Conservation (phyloP, 2,329 filamentous ascomycete genomes). For the Cladosporium sp. region DNA sequence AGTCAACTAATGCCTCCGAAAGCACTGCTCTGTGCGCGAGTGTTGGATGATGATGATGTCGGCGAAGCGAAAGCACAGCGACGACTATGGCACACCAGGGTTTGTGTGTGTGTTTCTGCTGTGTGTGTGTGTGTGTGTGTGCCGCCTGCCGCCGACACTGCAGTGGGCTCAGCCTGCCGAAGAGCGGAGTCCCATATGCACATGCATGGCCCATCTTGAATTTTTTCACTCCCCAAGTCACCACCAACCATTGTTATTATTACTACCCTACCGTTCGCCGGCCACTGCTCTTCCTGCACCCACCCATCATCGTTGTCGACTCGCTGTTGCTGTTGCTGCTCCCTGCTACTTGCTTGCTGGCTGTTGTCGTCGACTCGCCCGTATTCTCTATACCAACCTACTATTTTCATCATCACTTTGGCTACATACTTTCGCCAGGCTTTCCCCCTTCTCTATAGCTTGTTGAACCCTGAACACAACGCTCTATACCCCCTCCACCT, state of each 20-base stretch:
- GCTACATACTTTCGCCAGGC: no score
- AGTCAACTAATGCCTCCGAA: no score
- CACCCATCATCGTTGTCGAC: neutral
- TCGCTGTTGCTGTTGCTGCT: neutral
- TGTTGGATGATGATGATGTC: neutral
- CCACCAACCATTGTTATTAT: neutral
- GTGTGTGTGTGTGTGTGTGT: neutral
- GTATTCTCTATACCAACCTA: neutral
- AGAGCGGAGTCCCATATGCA: slow-evolving; percentile 13
- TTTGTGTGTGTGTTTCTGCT: neutral
- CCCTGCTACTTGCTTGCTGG: no score
- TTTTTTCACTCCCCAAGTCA: neutral
- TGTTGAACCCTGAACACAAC: slow-evolving; percentile 9
- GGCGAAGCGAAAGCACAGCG: neutral
- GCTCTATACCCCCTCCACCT: slow-evolving; percentile 1
- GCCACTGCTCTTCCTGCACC: no score
- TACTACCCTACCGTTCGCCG: no score
- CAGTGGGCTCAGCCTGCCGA: slow-evolving; percentile 1
- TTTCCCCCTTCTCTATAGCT: slow-evolving; percentile 1
- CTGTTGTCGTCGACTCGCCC: neutral
- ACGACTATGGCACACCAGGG: neutral
- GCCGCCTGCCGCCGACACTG: neutral
- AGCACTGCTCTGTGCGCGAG: slow-evolving; percentile 5
- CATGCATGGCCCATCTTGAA: neutral
- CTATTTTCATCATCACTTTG: no score